Evolutionary conservation across 2,329 filamentous ascomycete species (phyloP).

Genomic region (Colletotrichum ledebouriae): DNA sequence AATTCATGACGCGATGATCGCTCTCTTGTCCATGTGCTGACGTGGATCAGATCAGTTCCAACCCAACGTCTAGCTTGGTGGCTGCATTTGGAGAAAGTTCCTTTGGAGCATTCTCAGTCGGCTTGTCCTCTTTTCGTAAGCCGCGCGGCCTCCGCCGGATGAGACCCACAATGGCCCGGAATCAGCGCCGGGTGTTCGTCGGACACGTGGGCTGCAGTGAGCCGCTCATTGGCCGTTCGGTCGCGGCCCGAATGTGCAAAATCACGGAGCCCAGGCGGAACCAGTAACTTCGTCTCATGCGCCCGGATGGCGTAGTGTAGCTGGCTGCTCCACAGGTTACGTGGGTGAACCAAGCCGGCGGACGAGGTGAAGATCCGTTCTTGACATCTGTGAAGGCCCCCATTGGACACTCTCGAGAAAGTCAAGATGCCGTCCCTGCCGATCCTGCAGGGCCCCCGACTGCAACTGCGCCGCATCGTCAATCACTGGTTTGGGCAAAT

Average conservation of each 20-base stretch:
- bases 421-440: constrained; percentile 11
- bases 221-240: constrained; percentile 1
- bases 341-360: constrained; percentile 10
- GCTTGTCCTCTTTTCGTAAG: no score
- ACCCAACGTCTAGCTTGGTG: no score
- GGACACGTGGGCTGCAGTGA: background rate
- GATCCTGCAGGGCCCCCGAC: constrained; percentile 12
- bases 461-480: background rate
- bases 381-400: background rate
- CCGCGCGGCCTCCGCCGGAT: no score
- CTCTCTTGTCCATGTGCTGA: no score
- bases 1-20: no score
- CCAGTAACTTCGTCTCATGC: no score
- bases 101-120: no score
- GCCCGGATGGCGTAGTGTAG: background rate
- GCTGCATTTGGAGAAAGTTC: no score
- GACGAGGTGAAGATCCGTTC: background rate
- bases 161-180: no score
- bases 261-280: background rate
- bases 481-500: constrained; percentile 3
- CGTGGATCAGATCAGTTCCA: no score
- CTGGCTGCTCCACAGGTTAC: background rate
- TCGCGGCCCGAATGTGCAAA: background rate
- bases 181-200: no score
- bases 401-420: background rate